phyloP scores from a whole-genome alignment of 345 rosid species.

The Boechera retrofracta region DNA sequence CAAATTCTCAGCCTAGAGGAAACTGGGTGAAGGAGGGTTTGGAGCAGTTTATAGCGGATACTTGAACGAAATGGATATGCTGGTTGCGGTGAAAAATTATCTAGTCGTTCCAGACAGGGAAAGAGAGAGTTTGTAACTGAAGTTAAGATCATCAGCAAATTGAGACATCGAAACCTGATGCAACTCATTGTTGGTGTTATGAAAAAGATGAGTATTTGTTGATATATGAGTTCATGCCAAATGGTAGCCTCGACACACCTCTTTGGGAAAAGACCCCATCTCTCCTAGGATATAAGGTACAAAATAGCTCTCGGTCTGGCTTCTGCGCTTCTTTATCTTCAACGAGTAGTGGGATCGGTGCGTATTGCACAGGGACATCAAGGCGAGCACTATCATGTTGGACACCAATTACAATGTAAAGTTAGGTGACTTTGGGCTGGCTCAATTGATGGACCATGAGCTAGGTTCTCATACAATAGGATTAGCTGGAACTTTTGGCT shows the following conservation, averaged over 20 bases:
- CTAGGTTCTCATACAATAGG: constrained; percentile 38
- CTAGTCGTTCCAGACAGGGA: constrained; percentile 50
- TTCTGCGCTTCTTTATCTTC: constrained; percentile 48
- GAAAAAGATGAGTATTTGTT: constrained; percentile 48
- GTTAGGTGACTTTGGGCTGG: constrained; percentile 52
- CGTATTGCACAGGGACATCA: constrained; percentile 51
- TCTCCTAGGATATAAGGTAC: constrained; percentile 44
- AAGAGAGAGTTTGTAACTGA: constrained; percentile 52
- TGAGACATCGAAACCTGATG: constrained; percentile 54
- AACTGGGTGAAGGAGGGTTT: constrained; percentile 58
- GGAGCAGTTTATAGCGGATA: constrained; percentile 42
- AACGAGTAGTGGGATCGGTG: constrained; percentile 54
- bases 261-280: constrained; percentile 41
- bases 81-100: constrained; percentile 55
- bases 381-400: constrained; percentile 50
- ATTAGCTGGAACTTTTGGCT: constrained; percentile 50
- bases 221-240: constrained; percentile 50
- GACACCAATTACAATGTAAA: constrained; percentile 50
- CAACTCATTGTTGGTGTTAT: constrained; percentile 54
- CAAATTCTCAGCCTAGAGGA: constrained; percentile 46
- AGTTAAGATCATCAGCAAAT: constrained; percentile 48
- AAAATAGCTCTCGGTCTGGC: constrained; percentile 47
- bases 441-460: constrained; percentile 47
- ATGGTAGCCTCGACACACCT: constrained; percentile 51
- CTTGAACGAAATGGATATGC: constrained; percentile 31